phyloP scores from a whole-genome alignment of 1,284 basidiomycete genomes.

The Cutaneotrichosporon sp. region DNA sequence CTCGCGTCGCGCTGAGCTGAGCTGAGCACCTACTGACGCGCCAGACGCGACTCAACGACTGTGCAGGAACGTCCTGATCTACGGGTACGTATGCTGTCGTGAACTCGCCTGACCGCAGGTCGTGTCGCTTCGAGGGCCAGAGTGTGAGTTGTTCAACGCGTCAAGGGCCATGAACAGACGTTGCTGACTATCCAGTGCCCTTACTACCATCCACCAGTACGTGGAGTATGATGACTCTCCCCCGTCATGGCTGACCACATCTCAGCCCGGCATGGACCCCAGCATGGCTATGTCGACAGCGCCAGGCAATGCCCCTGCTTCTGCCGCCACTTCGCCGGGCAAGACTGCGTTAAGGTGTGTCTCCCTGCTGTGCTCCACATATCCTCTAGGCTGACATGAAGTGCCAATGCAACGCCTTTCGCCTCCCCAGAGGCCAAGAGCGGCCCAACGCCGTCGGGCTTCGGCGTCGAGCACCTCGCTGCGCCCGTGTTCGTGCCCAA shows the following conservation, averaged over 20 bases:
- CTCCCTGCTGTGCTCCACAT: no score
- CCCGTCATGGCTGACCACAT: neutral
- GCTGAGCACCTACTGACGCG: neutral
- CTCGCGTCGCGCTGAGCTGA: neutral
- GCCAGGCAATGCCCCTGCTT: no score
- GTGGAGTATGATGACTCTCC: conserved; percentile 52
- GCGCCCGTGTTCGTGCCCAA: conserved; percentile 84
- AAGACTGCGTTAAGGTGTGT: conserved; percentile 17
- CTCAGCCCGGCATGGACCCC: conserved; percentile 18
- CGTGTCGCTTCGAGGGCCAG: conserved; percentile 77
- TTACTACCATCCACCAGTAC: conserved; percentile 75
- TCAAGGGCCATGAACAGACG: no score
- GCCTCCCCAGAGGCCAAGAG: conserved; percentile 40
- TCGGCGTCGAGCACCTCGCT: conserved; percentile 33
- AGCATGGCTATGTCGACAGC: conserved; percentile 4
- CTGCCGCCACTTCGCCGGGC: conserved; percentile 3
- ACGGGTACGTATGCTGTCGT: conserved; percentile 58
- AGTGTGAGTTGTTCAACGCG: conserved; percentile 54
- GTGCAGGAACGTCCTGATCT: conserved; percentile 80
- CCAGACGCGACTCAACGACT: conserved; percentile 57
- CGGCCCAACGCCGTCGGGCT: conserved; percentile 8
- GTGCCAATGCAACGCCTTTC: conserved; percentile 9
- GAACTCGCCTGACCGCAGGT: conserved; percentile 50
- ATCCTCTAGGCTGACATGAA: neutral
- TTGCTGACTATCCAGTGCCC: conserved; percentile 52